A percentile compares a stretch with the other conserved stretches of the same genome.
phyloP scores from a whole-genome alignment of 1,284 basidiomycete species.

The Melampsora americana region DNA sequence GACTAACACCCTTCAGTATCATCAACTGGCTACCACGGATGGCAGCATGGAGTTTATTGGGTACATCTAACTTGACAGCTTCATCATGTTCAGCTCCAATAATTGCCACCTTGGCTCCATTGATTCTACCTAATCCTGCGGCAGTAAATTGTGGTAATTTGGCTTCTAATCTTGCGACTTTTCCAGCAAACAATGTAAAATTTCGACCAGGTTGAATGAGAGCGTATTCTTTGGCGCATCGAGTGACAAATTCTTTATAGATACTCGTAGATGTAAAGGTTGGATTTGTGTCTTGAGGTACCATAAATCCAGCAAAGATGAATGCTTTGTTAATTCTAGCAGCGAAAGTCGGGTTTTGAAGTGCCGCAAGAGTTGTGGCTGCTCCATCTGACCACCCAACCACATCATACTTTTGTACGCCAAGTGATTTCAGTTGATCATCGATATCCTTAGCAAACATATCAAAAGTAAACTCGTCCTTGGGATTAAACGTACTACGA shows the following conservation, averaged over 20 bases:
- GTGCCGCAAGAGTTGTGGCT: background rate
- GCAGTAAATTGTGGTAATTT: background rate
- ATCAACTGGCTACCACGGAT: background rate
- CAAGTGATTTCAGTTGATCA: background rate
- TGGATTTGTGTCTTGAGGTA: background rate
- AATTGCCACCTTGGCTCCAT: constrained; percentile 1
- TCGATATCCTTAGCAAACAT: background rate
- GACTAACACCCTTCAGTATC: background rate
- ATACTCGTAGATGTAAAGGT: background rate
- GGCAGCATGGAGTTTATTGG: background rate
- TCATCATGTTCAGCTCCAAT: background rate
- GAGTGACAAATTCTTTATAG: background rate
- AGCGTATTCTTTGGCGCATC: background rate
- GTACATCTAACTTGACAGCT: background rate
- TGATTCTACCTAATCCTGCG: background rate
- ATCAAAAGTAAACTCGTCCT: background rate
- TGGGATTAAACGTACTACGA: background rate
- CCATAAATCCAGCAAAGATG: background rate
- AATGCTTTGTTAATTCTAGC: background rate
- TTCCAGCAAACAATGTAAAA: background rate
- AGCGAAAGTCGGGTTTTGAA: background rate
- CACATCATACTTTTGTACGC: background rate
- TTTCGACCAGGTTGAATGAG: background rate
- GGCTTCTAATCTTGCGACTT: background rate
- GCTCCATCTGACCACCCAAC: background rate